Base-by-base conservation (phyloP, 345 rosid genomes). In the Eucalyptus regnans region DNA sequence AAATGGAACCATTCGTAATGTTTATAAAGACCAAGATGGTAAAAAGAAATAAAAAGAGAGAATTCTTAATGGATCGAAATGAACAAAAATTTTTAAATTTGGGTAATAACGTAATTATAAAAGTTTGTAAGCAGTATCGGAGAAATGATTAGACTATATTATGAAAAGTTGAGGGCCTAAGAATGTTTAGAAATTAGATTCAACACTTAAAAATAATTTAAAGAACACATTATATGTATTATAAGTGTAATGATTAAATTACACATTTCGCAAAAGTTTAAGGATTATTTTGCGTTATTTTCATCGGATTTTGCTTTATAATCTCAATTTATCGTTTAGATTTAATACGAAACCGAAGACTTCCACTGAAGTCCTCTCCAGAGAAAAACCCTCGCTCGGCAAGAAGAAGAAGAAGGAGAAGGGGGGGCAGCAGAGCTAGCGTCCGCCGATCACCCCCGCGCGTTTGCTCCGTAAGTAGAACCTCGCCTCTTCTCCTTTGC, bases 41-140 rank as follows among this genome's bases (percentile, higher is more conserved):
- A 76, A 76, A 76, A 3, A 37, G 5, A 23, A 76, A 76, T 20
- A 37, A 76, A 37, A 37, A 37, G 14, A 37, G 7, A 37, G 7
- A 13, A 17, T 5, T 5, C 13, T 71, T 37, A 2, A 64, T 20
- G 48, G 83, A 18, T 37, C 3, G 2, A 20, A 76, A 76, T 37
- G 23, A 76, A 68, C 2, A 8, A 4, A 3, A 9, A 1, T 5
- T 2, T 3, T 20, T 2, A 37, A 76, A 37, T n/a, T n/a, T n/a
- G 5, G 9, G 3, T 8, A 7, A 7, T 14, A n/a, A 9, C 0
- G 5, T 1, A 15, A n/a, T 15, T 64, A 64, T 4, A n/a, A 64
- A 64, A n/a, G 1, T 2, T 31, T n/a, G 3, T 27, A 13, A 62
- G 7, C 0, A 62, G 7, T 4, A 56, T 4, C 1, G 13, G 4